Conservation (phyloP, 352 stramenopile genomes). For the Phytophthora melonis region DNA sequence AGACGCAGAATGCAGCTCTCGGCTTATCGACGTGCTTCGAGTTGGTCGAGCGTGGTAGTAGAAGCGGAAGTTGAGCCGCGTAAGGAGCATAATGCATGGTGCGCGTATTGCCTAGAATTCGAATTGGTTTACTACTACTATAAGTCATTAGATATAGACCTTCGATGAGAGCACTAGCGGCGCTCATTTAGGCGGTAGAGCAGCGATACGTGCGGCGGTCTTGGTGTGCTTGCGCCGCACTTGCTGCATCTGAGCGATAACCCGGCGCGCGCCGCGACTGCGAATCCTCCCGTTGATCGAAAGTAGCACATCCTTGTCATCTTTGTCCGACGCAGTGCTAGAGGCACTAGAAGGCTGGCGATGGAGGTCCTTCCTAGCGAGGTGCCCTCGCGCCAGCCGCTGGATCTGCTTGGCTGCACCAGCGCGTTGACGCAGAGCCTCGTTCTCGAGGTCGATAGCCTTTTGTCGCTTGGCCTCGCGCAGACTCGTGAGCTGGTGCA, state of each 20-base stretch:
- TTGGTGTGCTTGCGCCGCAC: constrained; percentile 56
- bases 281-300: constrained; percentile 33
- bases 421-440: constrained; percentile 25
- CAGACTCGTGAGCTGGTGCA: constrained; percentile 38
- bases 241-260: constrained; percentile 45
- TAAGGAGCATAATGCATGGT: constrained; percentile 18
- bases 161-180: neutral
- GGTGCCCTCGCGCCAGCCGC: constrained; percentile 45
- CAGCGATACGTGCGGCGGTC: constrained; percentile 39
- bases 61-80: constrained; percentile 3
- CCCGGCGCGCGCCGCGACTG: constrained; percentile 37
- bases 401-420: constrained; percentile 59
- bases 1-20: constrained; percentile 25
- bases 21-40: neutral
- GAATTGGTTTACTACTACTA: neutral
- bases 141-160: neutral
- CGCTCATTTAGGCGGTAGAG: constrained; percentile 22
- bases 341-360: constrained; percentile 46
- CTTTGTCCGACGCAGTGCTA: constrained; percentile 37
- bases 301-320: constrained; percentile 41
- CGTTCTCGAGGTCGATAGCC: constrained; percentile 31
- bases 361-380: constrained; percentile 46
- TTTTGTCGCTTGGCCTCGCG: constrained; percentile 31
- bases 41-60: constrained; percentile 2
- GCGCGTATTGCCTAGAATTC: constrained; percentile 18